Evolutionary conservation across 306 rosid species (phyloP), one percentile per base, ranked within the genome.

Genomic region (Inga leiocalycina): DNA sequence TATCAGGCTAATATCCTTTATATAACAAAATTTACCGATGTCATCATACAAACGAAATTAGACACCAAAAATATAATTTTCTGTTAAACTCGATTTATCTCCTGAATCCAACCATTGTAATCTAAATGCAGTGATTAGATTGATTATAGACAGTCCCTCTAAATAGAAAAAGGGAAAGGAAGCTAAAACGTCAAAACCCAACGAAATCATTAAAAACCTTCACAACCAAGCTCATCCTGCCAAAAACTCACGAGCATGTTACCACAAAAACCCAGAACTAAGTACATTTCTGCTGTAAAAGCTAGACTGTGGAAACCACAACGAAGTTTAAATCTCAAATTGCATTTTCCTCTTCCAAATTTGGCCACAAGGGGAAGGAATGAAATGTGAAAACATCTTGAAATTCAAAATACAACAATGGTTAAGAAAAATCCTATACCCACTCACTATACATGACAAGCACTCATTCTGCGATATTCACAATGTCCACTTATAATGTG

Each of bases 401-500:
- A 67, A 64, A 81, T 76, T 84, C 81, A 79, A 76, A 88, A 83
- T 71, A 71, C 86, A 84, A 20, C 6, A 82, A 86, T 65, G 78
- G 79, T 84, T 61, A 66, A 81, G 79, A 81, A 80, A 87, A 85
- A 78, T 87, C 84, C 43, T 83, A 79, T 84, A 84, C 74, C 83
- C 84, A 84, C 91, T 83, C 84, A 84, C 91, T 86, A 79, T 75
- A 81, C 81, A 89, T 68, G 79, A 85, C 82, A 86, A 86, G 83
- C 66, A 61, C 91, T 83, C 83, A 80, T 81, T 85, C 79, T 56
- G 87, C 67, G 73, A 70, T 90, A 91, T 93, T 88, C 91, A 89
- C 98, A 93, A 80, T 84, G 82, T 67, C 86, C 83, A 30, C 27
- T 83, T 83, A 74, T 22, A 79, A 71, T 59, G 71, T 87, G 74